A percentile compares a stretch with the other conserved stretches of the same genome.
These are phyloP conservation scores for Neonectria neomacrospora DNA, from an alignment of 2,329 filamentous ascomycete species.

Conservation along the genomic window DNA sequence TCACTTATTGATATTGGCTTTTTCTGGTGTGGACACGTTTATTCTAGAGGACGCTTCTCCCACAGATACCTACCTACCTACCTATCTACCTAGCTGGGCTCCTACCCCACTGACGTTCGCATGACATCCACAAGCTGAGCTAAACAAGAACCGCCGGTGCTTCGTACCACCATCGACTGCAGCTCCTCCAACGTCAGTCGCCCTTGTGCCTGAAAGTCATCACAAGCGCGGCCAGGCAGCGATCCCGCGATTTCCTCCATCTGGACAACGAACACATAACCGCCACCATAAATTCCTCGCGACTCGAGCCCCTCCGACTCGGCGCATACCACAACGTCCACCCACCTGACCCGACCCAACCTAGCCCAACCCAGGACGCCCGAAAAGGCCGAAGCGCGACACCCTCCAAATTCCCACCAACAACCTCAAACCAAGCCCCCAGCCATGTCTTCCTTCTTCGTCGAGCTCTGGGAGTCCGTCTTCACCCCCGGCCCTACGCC, in stretches of 20 bases:
- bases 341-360: not conserved
- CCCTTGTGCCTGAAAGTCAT: not conserved
- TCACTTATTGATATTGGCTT: not conserved
- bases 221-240: not conserved
- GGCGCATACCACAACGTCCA: not conserved
- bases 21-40: not conserved
- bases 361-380: not conserved
- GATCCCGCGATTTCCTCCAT: not conserved
- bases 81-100: not conserved
- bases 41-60: not conserved
- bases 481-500: constrained; percentile 93
- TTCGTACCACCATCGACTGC: too few species aligned
- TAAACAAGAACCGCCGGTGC: not conserved
- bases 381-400: not conserved
- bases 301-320: not conserved
- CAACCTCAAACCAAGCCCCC: not conserved
- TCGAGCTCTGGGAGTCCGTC: constrained; percentile 89
- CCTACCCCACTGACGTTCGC: not conserved
- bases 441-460: constrained; percentile 70
- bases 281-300: not conserved
- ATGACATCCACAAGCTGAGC: not conserved
- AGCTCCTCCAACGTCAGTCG: not conserved
- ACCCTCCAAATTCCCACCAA: constrained; percentile 9
- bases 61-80: too few species aligned
- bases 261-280: not conserved